phyloP scores from a whole-genome alignment of 208 protist species.

The Trypanosoma cruzi region DNA sequence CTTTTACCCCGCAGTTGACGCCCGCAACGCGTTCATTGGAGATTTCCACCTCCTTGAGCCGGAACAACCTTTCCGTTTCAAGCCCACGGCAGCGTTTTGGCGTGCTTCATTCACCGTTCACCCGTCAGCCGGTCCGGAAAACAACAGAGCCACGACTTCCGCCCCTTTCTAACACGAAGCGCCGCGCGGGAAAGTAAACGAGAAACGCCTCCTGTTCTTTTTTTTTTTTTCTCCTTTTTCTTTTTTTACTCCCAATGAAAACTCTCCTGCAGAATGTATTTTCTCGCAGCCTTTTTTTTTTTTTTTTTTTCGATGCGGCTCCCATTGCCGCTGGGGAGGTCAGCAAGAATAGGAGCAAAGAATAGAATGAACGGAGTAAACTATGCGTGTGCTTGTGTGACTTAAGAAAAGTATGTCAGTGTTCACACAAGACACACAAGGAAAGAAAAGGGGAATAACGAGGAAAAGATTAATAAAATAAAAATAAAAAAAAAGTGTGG shows the following conservation, averaged over 20 bases:
- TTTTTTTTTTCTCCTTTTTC: no score
- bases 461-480: no score
- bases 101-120: neutral
- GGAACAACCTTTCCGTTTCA: neutral
- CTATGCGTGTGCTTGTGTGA: no score
- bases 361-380: no score
- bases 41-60: neutral
- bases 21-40: constrained; percentile 7
- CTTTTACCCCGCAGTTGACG: constrained; percentile 11
- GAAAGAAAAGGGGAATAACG: constrained; percentile 14
- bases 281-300: no score
- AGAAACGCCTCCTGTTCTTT: no score
- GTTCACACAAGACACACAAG: neutral
- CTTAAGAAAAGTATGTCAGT: neutral
- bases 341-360: no score
- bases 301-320: neutral
- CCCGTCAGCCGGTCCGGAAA: neutral
- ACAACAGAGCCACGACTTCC: constrained; percentile 15
- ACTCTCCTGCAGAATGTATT: no score
- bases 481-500: no score
- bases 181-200: neutral
- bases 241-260: neutral
- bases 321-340: no score
- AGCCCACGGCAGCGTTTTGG: neutral
- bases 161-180: constrained; percentile 19